Evolutionary conservation across 176 grass and related monocot genomes (phyloP).

Genomic region (Tuctoria greenei): DNA sequence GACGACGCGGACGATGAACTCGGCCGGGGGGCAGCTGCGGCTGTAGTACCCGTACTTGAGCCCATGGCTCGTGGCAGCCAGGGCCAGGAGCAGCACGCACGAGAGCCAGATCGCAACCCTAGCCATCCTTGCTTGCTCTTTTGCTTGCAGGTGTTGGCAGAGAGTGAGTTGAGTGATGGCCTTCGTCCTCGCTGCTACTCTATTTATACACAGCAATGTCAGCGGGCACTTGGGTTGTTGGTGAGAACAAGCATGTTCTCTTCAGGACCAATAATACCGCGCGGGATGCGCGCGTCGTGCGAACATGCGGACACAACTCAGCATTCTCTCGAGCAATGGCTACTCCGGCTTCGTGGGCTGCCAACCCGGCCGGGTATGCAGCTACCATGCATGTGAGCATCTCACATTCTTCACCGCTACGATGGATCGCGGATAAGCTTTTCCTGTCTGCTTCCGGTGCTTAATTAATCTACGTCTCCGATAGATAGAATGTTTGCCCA

Average conservation of each 20-base stretch:
- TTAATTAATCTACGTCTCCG: neutral
- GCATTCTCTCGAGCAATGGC: neutral
- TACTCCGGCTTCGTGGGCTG: neutral
- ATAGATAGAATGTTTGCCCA: neutral
- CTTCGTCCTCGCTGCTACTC: neutral
- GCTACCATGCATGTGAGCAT: neutral
- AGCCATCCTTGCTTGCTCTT: neutral
- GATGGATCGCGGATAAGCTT: neutral
- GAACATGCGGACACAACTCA: neutral
- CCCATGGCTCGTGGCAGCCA: too few species aligned
- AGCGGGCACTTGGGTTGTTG: neutral
- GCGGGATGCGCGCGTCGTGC: neutral
- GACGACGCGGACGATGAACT: slow-evolving; percentile 16
- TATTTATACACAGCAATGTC: slow-evolving; percentile 8
- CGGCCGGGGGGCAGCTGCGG: slow-evolving; percentile 30
- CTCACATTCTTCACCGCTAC: neutral
- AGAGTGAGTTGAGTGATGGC: neutral
- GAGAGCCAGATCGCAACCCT: slow-evolving; percentile 1
- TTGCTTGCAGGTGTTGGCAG: neutral
- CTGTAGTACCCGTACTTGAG: too few species aligned
- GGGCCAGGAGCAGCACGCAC: too few species aligned
- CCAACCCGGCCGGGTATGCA: too few species aligned
- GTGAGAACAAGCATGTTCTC: neutral
- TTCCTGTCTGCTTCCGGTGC: too few species aligned
- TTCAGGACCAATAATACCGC: too few species aligned